phyloP scores from a whole-genome alignment of 148 eudicot genomes.

The Nyssa sinensis region DNA sequence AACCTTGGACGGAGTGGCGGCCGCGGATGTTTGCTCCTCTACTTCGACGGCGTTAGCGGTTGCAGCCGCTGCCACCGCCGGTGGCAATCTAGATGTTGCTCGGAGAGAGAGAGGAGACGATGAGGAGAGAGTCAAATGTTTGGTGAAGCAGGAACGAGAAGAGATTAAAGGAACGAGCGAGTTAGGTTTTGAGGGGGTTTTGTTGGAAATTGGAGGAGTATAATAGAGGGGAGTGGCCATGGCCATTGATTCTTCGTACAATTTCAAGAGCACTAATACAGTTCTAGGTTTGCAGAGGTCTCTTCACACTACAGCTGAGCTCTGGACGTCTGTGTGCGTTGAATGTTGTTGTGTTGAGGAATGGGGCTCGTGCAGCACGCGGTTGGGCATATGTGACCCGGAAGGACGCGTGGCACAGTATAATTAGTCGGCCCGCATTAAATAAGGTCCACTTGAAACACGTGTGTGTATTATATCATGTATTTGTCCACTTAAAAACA shows the following conservation, averaged over 20 bases:
- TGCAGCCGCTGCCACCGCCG: slow-evolving; percentile 34
- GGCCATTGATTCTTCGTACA: background rate
- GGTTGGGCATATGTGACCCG: background rate
- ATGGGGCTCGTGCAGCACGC: background rate
- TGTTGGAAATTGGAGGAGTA: background rate
- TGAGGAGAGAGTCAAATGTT: background rate
- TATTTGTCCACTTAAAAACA: too few relatives aligned
- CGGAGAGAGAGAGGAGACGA: background rate
- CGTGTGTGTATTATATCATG: too few relatives aligned
- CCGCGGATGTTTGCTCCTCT: slow-evolving; percentile 21
- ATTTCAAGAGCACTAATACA: background rate
- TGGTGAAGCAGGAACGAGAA: slow-evolving; percentile 11
- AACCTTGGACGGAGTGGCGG: slow-evolving; percentile 39
- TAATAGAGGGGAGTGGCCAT: slow-evolving; percentile 21
- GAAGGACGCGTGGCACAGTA: slow-evolving; percentile 6
- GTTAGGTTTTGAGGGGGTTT: background rate
- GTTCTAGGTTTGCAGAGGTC: background rate
- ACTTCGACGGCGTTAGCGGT: slow-evolving; percentile 42
- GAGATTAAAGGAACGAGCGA: slow-evolving; percentile 18
- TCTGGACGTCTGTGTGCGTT: background rate
- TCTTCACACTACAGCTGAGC: background rate
- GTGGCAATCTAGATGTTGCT: background rate
- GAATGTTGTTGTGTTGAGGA: background rate
- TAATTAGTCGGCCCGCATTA: background rate
- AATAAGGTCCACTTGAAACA: too few relatives aligned